Evolutionary conservation across 805 yeast genomes (phyloP), one percentile per base, ranked within the genome.

Genomic region (Saccharomyces cerevisiae): DNA sequence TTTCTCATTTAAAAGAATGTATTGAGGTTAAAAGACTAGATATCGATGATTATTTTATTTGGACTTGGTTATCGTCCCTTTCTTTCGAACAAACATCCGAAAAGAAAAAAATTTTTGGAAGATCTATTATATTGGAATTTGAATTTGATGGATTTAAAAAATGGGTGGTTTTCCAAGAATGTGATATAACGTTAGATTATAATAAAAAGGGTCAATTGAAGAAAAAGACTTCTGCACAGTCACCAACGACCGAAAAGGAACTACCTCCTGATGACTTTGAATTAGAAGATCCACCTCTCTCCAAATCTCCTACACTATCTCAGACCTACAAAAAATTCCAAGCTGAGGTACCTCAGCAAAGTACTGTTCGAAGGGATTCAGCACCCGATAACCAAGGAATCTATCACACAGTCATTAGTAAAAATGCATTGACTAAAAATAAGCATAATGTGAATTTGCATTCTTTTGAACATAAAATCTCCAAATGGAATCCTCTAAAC

Each of bases 31-130:
- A 80, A 8, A 78, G 87, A 55, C 84, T 87, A 1, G 78, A 87
- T 5, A 81, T 89, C 21, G 96, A 88, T 68, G 96, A 89, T 68
- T 89, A 86, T 68, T 89, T 84, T 64, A 87, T 89, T 29, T 89
- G 96, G 96, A 80, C 96, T 0, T 89, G 96, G 96, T 74, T 89
- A 63, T 81, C 90, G 1, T 79, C 89, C 1, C 66, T 89, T 26
- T 88, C 88, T 0, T 77, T 83, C 31, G 96, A 89, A 65, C 86
- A 87, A 64, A 80, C 89, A 0, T 75, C 78, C 31, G 69, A 74
- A 26, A 82, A 82, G 60, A 86, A 86, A 67, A 78, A 79, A 31
- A 68, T 84, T 1, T 89, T 89, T 73, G 96, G 96, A 9, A 78
- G 94, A 59, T 83, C 95, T 0, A 76, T 88, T 53, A 88, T 89